A percentile compares a stretch with the other conserved stretches of the same genome.
These are phyloP conservation scores for Musa beccarii DNA, from an alignment of 176 grass and related monocot species.

Conservation along the genomic window DNA sequence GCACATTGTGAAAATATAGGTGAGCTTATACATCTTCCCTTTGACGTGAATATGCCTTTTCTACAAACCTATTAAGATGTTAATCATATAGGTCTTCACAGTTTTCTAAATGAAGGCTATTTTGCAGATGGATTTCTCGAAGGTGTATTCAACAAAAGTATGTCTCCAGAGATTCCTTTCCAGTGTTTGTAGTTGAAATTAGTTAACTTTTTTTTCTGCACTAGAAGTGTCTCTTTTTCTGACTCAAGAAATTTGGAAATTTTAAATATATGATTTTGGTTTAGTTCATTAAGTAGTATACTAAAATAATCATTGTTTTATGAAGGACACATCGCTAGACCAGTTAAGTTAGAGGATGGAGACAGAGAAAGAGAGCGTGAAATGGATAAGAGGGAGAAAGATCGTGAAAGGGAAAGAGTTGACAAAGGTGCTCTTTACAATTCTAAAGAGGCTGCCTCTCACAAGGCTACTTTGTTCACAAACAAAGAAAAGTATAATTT, in stretches of 20 bases:
- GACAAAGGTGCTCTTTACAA: conserved; percentile 26
- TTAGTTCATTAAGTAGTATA: not conserved
- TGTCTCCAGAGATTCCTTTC: not conserved
- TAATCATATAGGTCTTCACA: not conserved
- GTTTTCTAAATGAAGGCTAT: conserved; percentile 5
- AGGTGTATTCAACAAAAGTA: conserved; percentile 67
- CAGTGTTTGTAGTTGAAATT: not conserved
- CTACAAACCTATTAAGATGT: conserved; percentile 21
- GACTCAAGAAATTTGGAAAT: not conserved
- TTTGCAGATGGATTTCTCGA: conserved; percentile 77
- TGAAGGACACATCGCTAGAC: conserved; percentile 41
- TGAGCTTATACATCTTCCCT: conserved; percentile 19
- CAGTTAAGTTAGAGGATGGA: conserved; percentile 57
- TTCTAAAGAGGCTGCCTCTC: conserved; percentile 44
- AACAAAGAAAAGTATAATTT: conserved; percentile 87
- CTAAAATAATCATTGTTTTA: conserved; percentile 15
- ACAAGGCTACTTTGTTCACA: conserved; percentile 45
- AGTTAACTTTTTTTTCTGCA: not conserved
- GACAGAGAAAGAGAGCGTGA: conserved; percentile 35
- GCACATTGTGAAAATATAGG: conserved; percentile 71
- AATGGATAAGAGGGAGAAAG: conserved; percentile 52
- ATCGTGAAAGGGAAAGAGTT: conserved; percentile 50
- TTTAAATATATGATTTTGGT: not conserved
- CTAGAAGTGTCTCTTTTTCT: not conserved
- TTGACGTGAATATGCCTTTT: not conserved